Conservation (phyloP, 1,139 yeast genomes). For the Kodamaea sp. region DNA sequence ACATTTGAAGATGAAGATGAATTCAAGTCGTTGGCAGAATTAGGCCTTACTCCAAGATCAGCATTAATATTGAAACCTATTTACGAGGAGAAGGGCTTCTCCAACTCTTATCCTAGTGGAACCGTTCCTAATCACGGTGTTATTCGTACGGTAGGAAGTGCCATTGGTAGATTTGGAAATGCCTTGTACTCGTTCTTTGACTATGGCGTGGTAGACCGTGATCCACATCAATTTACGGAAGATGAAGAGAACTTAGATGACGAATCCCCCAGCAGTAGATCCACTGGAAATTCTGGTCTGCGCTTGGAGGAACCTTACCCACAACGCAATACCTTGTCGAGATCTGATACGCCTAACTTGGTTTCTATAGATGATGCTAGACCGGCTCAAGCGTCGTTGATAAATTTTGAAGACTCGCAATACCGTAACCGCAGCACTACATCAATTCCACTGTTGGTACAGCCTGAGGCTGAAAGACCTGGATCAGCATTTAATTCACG, state of each 20-base stretch:
- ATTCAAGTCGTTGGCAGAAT: slow-evolving; percentile 41
- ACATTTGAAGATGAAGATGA: slow-evolving; percentile 55
- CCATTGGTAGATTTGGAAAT: slow-evolving; percentile 23
- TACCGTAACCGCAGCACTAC: slow-evolving; percentile 4
- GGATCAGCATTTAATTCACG: slow-evolving; percentile 3
- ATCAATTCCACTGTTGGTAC: slow-evolving; percentile 1
- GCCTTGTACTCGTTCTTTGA: slow-evolving; percentile 47
- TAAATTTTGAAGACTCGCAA: slow-evolving; percentile 15
- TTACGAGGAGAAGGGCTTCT: slow-evolving; percentile 26
- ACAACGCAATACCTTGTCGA: slow-evolving; percentile 4
- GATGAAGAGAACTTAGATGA: slow-evolving; percentile 3
- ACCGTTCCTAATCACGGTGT: slow-evolving; percentile 16
- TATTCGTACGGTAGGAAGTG: slow-evolving; percentile 16
- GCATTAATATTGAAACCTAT: slow-evolving; percentile 64
- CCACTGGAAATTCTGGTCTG: slow-evolving; percentile 4
- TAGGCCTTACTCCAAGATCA: slow-evolving; percentile 65
- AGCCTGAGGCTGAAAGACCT: slow-evolving; percentile 2
- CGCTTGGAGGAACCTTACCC: slow-evolving; percentile 3
- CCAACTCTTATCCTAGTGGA: slow-evolving; percentile 18
- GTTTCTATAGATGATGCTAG: slow-evolving; percentile 18
- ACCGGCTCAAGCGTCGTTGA: slow-evolving; percentile 18
- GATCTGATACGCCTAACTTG: slow-evolving; percentile 9
- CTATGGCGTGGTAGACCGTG: slow-evolving; percentile 34
- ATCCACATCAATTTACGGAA: slow-evolving; percentile 4
- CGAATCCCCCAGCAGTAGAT: slow-evolving; percentile 1